Evolutionary conservation across 371 early-diverging fungal species (phyloP), one percentile per base, ranked within the genome.

Genomic region (Mucor sp.): DNA sequence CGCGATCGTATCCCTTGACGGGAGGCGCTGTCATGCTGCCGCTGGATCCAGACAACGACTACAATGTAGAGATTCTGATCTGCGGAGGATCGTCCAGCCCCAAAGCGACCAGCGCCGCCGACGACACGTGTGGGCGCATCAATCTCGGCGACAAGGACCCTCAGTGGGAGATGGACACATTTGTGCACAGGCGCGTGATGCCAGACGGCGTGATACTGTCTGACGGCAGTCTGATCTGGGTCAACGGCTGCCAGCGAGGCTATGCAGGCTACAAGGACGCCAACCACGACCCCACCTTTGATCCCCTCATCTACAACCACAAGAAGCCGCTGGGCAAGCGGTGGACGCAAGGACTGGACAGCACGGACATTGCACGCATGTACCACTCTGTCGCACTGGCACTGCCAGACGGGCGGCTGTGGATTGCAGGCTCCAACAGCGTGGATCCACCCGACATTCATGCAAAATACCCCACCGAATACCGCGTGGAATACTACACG

Each of bases 301-400:
- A 78, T 21, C 89, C 91, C 0, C 33, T 83, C 8, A 75, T 90
- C 30, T 91, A 90, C 62, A 79, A 87, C 30, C 86, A 86, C 14
- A 58, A 60, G 4, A 74, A 74, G 15, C 79, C 81, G 1, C 39
- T 66, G 6, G 85, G 79, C 2, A 27, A 76, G 2, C 74, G 85
- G 27, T 86, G 85, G 86, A 70, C 61, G 3, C 64, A 82, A 14
- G 74, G 69, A 2, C 50, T 82, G n/a, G 80, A 75, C 9, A 68
- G 63, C n/a, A 85, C 89, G 6, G 81, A 85, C 62, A 86, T 90
- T 74, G 85, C 90, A 0, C 77, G 91, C 19, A 82, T 90, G 85
- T 90, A 90, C 62, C 89, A 90, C 64, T 90, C 91, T 0, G 85
- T 85, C 0, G 89, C 89, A 0, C 69, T 81, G 15, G 76, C 89